These are phyloP conservation scores for Penicillium hesseltinei DNA, from an alignment of 2,329 filamentous ascomycete genomes.

Conservation along the genomic window DNA sequence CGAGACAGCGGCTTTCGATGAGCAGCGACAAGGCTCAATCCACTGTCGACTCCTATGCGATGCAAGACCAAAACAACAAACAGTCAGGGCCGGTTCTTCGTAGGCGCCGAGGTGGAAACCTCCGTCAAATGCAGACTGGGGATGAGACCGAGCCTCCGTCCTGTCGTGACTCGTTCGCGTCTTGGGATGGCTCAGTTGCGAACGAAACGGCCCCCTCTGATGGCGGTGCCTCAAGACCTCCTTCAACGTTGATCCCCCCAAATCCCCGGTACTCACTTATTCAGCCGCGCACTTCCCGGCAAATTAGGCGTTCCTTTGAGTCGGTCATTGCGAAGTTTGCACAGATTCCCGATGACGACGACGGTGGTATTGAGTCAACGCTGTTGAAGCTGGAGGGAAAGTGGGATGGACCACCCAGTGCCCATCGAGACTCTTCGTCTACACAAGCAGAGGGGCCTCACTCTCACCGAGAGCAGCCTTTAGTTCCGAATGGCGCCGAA, in stretches of 20 bases:
- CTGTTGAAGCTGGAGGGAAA: constrained; percentile 88
- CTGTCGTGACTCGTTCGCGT: constrained; percentile 38
- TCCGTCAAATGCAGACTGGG: constrained; percentile 66
- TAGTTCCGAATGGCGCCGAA: background rate
- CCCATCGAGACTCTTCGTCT: constrained; percentile 8
- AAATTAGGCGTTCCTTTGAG: constrained; percentile 72
- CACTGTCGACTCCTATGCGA: constrained; percentile 14
- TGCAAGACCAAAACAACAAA: constrained; percentile 22
- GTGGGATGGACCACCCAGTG: constrained; percentile 53
- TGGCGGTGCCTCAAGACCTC: constrained; percentile 23
- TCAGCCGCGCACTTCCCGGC: constrained; percentile 56
- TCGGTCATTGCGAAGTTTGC: constrained; percentile 83
- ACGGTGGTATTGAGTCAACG: constrained; percentile 90
- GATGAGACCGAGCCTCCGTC: constrained; percentile 55
- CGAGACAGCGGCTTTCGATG: constrained; percentile 29
- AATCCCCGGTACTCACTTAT: constrained; percentile 44
- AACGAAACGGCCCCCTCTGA: constrained; percentile 20
- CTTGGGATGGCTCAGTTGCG: constrained; percentile 32
- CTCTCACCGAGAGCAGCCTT: background rate
- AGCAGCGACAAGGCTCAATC: constrained; percentile 26
- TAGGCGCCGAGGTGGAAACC: constrained; percentile 70
- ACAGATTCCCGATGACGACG: constrained; percentile 81
- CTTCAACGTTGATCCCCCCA: constrained; percentile 29
- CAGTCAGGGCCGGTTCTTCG: constrained; percentile 58
- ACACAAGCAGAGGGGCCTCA: constrained; percentile 3